Conservation (phyloP, 768 basidiomycete genomes). For the Psilocybe azurescens region DNA sequence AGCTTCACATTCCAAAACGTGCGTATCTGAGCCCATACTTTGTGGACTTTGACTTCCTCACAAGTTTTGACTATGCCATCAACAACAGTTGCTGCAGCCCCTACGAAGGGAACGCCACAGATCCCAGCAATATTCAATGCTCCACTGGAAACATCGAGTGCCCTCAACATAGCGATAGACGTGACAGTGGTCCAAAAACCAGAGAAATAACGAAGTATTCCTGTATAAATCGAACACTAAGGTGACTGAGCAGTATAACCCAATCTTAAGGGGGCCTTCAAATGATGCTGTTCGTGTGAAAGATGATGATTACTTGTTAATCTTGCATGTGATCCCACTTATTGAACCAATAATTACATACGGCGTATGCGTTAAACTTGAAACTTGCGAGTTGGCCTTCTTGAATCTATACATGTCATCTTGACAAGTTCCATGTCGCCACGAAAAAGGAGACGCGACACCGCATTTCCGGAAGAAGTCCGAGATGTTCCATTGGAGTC, state of each 20-base stretch:
- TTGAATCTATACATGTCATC: slow-evolving; percentile 6
- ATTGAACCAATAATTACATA: too few relatives aligned
- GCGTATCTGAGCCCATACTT: slow-evolving; percentile 37
- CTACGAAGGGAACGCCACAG: slow-evolving; percentile 50
- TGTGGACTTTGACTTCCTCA: slow-evolving; percentile 51
- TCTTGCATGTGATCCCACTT: background rate
- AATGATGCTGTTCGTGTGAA: background rate
- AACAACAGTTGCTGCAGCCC: slow-evolving; percentile 46
- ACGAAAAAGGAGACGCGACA: slow-evolving; percentile 56
- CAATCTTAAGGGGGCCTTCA: too few relatives aligned
- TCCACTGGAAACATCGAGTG: slow-evolving; percentile 26
- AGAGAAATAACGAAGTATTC: too few relatives aligned
- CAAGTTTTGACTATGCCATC: slow-evolving; percentile 52
- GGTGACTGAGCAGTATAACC: too few relatives aligned
- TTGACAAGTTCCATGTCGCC: slow-evolving; percentile 31
- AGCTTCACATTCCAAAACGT: too few relatives aligned
- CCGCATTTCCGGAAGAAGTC: slow-evolving; percentile 38
- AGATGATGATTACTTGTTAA: background rate
- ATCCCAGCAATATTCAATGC: slow-evolving; percentile 48
- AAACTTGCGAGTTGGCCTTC: slow-evolving; percentile 1
- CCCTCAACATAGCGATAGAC: slow-evolving; percentile 23
- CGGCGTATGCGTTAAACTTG: too few relatives aligned
- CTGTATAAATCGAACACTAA: too few relatives aligned
- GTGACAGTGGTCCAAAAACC: background rate
- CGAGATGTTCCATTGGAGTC: slow-evolving; percentile 20